A percentile compares a stretch with the other conserved stretches of the same genome.
phyloP scores from a whole-genome alignment of 2,329 filamentous ascomycete genomes.

The Amauroascus verrucosus region DNA sequence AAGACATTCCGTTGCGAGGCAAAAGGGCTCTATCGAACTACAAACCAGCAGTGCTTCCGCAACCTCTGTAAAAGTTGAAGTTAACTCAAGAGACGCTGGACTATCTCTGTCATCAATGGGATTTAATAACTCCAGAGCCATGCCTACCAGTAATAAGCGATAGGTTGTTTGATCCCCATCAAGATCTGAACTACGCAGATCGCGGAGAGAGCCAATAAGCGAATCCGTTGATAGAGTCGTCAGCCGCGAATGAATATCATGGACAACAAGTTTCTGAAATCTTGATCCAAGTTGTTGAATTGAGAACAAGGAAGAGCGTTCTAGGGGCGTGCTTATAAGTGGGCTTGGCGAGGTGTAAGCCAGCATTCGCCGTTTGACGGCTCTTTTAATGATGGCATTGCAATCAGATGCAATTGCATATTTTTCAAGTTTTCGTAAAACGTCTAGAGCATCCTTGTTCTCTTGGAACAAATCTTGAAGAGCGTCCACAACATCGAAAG shows the following conservation, averaged over 20 bases:
- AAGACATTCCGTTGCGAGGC: conserved; percentile 32
- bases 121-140: conserved; percentile 27
- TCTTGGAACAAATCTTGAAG: conserved; percentile 31
- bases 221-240: conserved; percentile 25
- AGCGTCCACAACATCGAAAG: conserved; percentile 31
- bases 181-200: conserved; percentile 26
- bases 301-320: conserved; percentile 28
- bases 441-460: conserved; percentile 28
- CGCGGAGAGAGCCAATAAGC: conserved; percentile 25
- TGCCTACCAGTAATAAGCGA: conserved; percentile 29
- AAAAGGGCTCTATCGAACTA: conserved; percentile 32
- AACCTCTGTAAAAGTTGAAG: conserved; percentile 28
- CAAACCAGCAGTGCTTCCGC: conserved; percentile 25
- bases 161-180: conserved; percentile 23
- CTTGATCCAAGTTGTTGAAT: conserved; percentile 30
- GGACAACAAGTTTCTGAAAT: conserved; percentile 31
- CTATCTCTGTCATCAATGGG: conserved; percentile 33
- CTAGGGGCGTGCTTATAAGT: conserved; percentile 7
- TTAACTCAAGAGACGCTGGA: conserved; percentile 27
- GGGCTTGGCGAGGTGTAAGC: conserved; percentile 21
- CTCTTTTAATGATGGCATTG: conserved; percentile 21
- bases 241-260: conserved; percentile 28
- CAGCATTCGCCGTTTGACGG: conserved; percentile 29
- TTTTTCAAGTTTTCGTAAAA: conserved; percentile 28
- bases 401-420: conserved; percentile 27